These are phyloP conservation scores for Aspergillus jensenii DNA, from an alignment of 2,329 filamentous ascomycete species.

Conservation along the genomic window DNA sequence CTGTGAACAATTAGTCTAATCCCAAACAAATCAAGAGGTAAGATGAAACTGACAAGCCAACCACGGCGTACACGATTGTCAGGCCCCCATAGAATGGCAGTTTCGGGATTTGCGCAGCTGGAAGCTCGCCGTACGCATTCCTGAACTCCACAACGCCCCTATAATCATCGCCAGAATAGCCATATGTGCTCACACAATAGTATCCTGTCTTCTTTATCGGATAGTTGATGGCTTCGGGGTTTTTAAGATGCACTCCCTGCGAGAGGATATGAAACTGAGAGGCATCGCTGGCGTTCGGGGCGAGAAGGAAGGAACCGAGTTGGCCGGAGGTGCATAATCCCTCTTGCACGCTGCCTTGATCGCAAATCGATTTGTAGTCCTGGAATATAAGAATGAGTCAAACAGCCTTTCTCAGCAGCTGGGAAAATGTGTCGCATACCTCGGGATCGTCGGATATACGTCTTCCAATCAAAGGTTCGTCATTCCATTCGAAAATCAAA, in stretches of 20 bases:
- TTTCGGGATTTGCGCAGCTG: slow-evolving; percentile 93
- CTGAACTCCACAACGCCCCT: slow-evolving; percentile 83
- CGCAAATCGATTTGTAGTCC: slow-evolving; percentile 72
- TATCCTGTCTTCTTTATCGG: slow-evolving; percentile 87
- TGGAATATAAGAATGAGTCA: slow-evolving; percentile 32
- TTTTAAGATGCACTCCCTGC: slow-evolving; percentile 77
- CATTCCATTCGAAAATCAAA: slow-evolving; percentile 91
- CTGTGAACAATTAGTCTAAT: slow-evolving; percentile 40
- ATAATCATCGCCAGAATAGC: slow-evolving; percentile 68
- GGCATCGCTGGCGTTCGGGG: slow-evolving; percentile 69
- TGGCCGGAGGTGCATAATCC: slow-evolving; percentile 75
- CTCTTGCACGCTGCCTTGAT: slow-evolving; percentile 65
- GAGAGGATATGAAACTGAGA: slow-evolving; percentile 74
- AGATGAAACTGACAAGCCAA: slow-evolving; percentile 60
- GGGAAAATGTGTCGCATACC: slow-evolving; percentile 41
- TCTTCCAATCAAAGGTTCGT: slow-evolving; percentile 75
- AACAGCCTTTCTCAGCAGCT: not conserved
- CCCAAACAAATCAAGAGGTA: not conserved
- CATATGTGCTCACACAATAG: slow-evolving; percentile 84
- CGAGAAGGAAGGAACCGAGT: slow-evolving; percentile 79
- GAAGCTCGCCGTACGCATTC: slow-evolving; percentile 94
- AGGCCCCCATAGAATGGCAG: slow-evolving; percentile 95
- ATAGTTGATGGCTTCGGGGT: slow-evolving; percentile 72
- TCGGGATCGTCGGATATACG: slow-evolving; percentile 55
- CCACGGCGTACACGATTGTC: slow-evolving; percentile 87